phyloP scores from a whole-genome alignment of 2,329 filamentous ascomycete genomes.

The Lithohypha guttulata region DNA sequence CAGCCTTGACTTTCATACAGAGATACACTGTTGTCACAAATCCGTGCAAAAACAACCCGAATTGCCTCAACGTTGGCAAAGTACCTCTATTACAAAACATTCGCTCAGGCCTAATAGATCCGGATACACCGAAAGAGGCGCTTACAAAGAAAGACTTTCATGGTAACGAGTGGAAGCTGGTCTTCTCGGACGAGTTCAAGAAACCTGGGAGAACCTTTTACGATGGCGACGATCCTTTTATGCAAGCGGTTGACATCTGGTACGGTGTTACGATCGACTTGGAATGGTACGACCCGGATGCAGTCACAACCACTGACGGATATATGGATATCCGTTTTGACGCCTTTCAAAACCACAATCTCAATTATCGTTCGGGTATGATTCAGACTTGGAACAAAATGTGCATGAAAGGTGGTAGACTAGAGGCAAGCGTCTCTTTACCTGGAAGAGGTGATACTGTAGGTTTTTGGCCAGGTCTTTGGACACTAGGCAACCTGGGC shows the following conservation, averaged over 20 bases:
- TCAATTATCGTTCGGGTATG: constrained; percentile 63
- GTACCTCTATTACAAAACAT: constrained; percentile 49
- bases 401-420: constrained; percentile 59
- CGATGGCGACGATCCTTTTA: constrained; percentile 58
- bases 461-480: constrained; percentile 67
- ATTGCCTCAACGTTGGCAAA: constrained; percentile 42
- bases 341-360: constrained; percentile 51
- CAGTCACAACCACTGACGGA: constrained; percentile 51
- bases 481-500: constrained; percentile 64
- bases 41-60: constrained; percentile 30
- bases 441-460: constrained; percentile 55
- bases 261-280: constrained; percentile 61
- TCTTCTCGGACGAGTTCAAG: constrained; percentile 66
- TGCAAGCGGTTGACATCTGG: constrained; percentile 58
- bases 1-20: constrained; percentile 54
- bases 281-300: constrained; percentile 63
- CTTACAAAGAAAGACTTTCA: constrained; percentile 46
- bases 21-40: constrained; percentile 27
- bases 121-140: constrained; percentile 51
- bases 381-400: constrained; percentile 63
- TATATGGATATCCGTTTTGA: constrained; percentile 55
- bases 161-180: constrained; percentile 52
- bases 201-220: constrained; percentile 58
- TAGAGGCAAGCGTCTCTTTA: constrained; percentile 60
- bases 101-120: constrained; percentile 52